Base-by-base conservation (phyloP, 805 yeast species). In the Ogataea wickerhamii region DNA sequence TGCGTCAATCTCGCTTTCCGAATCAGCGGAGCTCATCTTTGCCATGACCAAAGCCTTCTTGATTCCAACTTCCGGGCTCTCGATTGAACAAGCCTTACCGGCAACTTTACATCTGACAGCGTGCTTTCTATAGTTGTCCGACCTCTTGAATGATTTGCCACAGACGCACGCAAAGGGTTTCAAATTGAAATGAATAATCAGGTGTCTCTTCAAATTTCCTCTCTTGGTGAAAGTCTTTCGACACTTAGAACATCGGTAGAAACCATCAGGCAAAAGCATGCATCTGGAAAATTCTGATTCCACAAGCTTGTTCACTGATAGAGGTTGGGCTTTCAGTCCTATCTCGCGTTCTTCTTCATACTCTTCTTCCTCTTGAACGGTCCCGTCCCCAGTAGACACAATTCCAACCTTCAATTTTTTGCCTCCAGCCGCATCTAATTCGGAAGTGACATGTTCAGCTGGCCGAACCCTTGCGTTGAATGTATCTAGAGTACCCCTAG, bases 101-200 rank as follows among this genome's bases (percentile, higher is more conserved):
- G 8, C 12, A 29, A 45, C 24, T 22, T 47, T 53, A 37, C 58
- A 53, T 12, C 48, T 40, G 6, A 34, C 32, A 5, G 40, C 38
- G 38, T 53, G 58, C 14, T 47, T 51, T 32, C 50, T 52, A 34
- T 32, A 53, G 25, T 53, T 53, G 31, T 53, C 58, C 1, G 56
- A 51, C 32, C 58, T 38, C 33, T 48, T 49, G 42, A 53, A 53
- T 2, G 49, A 45, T 27, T 45, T 47, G 6, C 56, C 58, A 35
- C 58, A 53, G 3, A 39, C 48, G 30, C 58, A 53, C n/a, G 38
- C 32, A 29, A 47, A 53, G 17, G 55, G 50, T 16, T 47, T 49
- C 18, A 51, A 35, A 27, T 53, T 48, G 38, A 51, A 52, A 31
- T 53, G 58, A 14, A 50, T 41, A 5, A 51, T 47, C 34, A 53